Conservation (phyloP, 2,329 filamentous ascomycete species). For the Scedosporium aurantiacum region DNA sequence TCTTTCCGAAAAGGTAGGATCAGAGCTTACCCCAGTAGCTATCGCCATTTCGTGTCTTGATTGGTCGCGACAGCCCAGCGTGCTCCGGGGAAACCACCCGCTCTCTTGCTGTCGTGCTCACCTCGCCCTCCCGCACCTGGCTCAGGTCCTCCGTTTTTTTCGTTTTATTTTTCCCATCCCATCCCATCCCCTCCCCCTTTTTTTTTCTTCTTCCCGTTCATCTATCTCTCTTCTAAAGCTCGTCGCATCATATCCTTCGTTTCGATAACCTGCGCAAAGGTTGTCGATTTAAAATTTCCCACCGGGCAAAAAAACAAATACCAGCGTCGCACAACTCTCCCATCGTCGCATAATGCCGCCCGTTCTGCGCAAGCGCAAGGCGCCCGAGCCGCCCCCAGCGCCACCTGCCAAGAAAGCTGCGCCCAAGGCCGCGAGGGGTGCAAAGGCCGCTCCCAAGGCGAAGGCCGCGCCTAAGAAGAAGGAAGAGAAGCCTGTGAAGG, state of each 20-base stretch:
- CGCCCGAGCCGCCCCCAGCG: conserved; percentile 34
- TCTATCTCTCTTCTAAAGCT: not conserved
- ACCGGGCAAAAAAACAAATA: not conserved
- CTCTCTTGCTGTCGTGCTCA: not conserved
- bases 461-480: conserved; percentile 18
- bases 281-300: not conserved
- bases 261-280: not conserved
- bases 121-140: not conserved
- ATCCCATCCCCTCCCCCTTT: not conserved
- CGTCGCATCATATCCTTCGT: not conserved
- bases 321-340: conserved; percentile 2
- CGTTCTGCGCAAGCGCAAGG: conserved; percentile 52
- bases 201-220: not conserved
- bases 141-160: not conserved
- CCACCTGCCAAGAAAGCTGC: conserved; percentile 23
- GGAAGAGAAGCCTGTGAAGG: conserved; percentile 19
- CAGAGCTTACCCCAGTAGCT: not conserved
- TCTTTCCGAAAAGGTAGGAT: not conserved
- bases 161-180: not conserved
- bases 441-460: conserved; percentile 15
- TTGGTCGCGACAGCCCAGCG: conserved; percentile 2
- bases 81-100: not conserved
- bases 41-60: not conserved
- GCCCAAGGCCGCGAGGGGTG: conserved; percentile 16
- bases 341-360: conserved; percentile 35